Evolutionary conservation across 331 rosid genomes (phyloP), one percentile per base, ranked within the genome.

Genomic region (Cydonia oblonga): DNA sequence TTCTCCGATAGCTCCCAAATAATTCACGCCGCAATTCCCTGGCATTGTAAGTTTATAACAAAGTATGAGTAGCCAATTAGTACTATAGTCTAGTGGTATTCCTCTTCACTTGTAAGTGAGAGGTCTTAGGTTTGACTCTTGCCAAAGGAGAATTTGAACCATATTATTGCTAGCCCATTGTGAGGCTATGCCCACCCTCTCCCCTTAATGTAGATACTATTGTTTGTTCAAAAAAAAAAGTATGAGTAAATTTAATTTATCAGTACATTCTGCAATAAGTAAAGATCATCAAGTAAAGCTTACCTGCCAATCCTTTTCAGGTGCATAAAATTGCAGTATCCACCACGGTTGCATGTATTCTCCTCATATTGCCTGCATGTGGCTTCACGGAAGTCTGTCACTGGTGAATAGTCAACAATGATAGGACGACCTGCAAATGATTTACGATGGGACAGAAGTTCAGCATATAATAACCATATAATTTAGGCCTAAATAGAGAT

Each of bases 321-420:
- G 60, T 87, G 96, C 96, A 89, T 89, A 69, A 85, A 87, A 64
- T 89, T 89, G 64, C 95, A 86, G 76, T 86, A 89, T 61, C 91
- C 92, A 74, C 92, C 92, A 23, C 90, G 90, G 73, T 90, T 90
- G 78, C 96, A 90, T 16, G 79, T 79, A 66, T 87, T 90, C 70
- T 90, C 96, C 70, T 87, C 96, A 8, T 87, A 87, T 70, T 87
- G 96, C 82, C 96, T 81, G 54, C 96, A 90, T 22, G 96, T 87
- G 25, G 96, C 96, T 81, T 87, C 96, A 5, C 89, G 85, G 15
- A 89, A 89, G 59, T 89, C 90, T 0, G 96, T 89, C 57, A 89
- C 96, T 0, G 96, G 92, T 52, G 96, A 90, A 40, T 85, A 89
- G 68, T 89, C 96, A 2, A 84, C 92, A 68, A 87, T 89, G 68